Conservation (phyloP, 768 basidiomycete genomes). For the Trametes villosa region DNA sequence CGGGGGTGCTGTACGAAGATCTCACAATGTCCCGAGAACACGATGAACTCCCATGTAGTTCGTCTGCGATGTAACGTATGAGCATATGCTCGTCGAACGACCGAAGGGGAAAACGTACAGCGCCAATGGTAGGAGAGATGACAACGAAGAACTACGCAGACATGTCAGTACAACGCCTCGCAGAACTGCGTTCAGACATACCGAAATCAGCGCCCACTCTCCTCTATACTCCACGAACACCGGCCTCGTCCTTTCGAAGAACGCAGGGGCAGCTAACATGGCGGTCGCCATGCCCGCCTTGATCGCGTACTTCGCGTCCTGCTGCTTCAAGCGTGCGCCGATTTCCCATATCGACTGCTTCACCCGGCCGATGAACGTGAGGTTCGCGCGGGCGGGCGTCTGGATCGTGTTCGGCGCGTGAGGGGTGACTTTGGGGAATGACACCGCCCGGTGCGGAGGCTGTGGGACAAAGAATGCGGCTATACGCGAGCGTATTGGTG, state of each 20-base stretch:
- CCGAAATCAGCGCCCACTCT: conserved; percentile 96
- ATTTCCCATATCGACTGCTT: conserved; percentile 77
- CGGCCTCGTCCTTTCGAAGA: conserved; percentile 77
- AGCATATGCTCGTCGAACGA: conserved; percentile 13
- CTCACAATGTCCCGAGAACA: conserved; percentile 83
- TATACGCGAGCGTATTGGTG: conserved; percentile 25
- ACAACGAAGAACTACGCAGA: conserved; percentile 78
- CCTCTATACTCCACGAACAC: conserved; percentile 83
- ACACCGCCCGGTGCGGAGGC: conserved; percentile 49
- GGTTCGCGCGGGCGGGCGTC: conserved; percentile 64
- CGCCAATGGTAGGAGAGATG: conserved; percentile 89
- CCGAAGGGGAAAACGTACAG: conserved; percentile 47
- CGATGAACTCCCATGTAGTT: conserved; percentile 87
- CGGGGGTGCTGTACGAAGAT: neutral
- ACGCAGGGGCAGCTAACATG: conserved; percentile 85
- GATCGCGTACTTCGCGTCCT: conserved; percentile 84
- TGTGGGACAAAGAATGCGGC: conserved; percentile 57
- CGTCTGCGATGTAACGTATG: conserved; percentile 52
- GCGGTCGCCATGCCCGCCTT: conserved; percentile 87
- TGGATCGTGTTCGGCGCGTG: conserved; percentile 88
- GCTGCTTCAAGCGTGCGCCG: conserved; percentile 64
- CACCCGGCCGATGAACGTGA: conserved; percentile 64
- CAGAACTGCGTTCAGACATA: conserved; percentile 32
- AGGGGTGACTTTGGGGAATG: conserved; percentile 80
- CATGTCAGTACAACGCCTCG: conserved; percentile 8